These are phyloP conservation scores for Fusarium napiforme DNA, from an alignment of 2,329 filamentous ascomycete species.

Conservation along the genomic window DNA sequence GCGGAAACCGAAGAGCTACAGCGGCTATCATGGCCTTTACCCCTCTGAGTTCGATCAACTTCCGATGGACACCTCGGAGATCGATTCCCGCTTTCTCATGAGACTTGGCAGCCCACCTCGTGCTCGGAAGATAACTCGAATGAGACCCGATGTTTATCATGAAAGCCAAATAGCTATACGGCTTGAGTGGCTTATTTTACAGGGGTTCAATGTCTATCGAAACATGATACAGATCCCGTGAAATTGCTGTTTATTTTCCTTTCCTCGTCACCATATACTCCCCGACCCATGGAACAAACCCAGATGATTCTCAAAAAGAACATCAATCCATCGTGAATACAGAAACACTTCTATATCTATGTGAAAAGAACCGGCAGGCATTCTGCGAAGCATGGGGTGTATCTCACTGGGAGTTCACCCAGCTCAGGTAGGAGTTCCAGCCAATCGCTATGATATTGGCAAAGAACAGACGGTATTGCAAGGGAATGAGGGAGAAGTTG, in stretches of 20 bases:
- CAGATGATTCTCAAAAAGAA: neutral
- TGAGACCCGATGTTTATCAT: constrained; percentile 4
- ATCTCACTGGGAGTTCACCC: constrained; percentile 62
- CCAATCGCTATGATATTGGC: constrained; percentile 82
- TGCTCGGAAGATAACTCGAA: constrained; percentile 26
- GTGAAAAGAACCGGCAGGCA: constrained; percentile 1
- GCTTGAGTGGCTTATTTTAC: constrained; percentile 12
- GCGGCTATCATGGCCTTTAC: constrained; percentile 5
- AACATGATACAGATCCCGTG: constrained; percentile 10
- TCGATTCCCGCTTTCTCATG: constrained; percentile 15
- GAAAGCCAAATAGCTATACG: constrained; percentile 14
- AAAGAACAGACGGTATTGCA: constrained; percentile 84
- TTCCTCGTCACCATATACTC: constrained; percentile 19
- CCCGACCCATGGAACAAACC: constrained; percentile 5
- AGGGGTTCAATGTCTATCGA: constrained; percentile 27
- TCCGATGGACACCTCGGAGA: constrained; percentile 10
- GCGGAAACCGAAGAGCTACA: constrained; percentile 9
- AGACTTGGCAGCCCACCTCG: constrained; percentile 24
- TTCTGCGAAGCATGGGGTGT: neutral
- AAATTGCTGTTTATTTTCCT: constrained; percentile 4
- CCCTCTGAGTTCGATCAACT: neutral
- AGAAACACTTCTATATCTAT: constrained; percentile 38
- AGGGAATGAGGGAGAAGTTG: constrained; percentile 89
- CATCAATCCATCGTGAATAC: constrained; percentile 5
- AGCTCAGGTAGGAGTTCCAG: constrained; percentile 74